These are phyloP conservation scores for Cenococcum geophilum DNA, from an alignment of 495 filamentous ascomycete genomes.

Conservation along the genomic window DNA sequence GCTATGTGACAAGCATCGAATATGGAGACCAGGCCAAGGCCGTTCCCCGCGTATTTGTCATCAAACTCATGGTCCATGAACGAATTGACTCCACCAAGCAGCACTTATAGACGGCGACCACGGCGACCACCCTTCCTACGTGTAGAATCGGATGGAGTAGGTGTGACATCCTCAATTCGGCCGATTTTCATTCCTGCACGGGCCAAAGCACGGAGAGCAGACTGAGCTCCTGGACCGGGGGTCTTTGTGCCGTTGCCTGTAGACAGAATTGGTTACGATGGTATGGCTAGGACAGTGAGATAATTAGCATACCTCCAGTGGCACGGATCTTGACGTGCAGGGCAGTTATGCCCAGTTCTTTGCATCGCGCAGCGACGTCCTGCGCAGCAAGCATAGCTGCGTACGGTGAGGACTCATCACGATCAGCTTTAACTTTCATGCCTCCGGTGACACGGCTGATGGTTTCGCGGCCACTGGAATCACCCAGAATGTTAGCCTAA, in stretches of 20 bases:
- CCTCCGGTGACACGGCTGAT: slow-evolving; percentile 98
- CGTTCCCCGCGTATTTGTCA: slow-evolving; percentile 12
- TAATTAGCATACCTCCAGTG: slow-evolving; percentile 69
- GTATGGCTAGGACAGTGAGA: neutral
- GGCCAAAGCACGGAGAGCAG: slow-evolving; percentile 94
- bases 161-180: slow-evolving; percentile 98
- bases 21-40: slow-evolving; percentile 11
- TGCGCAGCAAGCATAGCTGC: slow-evolving; percentile 99
- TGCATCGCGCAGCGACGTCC: slow-evolving; percentile 90
- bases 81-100: neutral
- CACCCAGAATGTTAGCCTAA: slow-evolving; percentile 49
- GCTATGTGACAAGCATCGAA: slow-evolving; percentile 4
- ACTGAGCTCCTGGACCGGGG: slow-evolving; percentile 96
- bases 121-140: slow-evolving; percentile 99
- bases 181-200: slow-evolving; percentile 99
- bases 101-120: slow-evolving; percentile 94
- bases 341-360: slow-evolving; percentile 98
- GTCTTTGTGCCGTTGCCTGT: slow-evolving; percentile 98
- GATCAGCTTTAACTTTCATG: slow-evolving; percentile 99
- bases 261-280: neutral
- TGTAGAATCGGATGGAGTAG: slow-evolving; percentile 96
- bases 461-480: slow-evolving; percentile 81
- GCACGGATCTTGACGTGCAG: slow-evolving; percentile 99
- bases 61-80: neutral
- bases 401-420: slow-evolving; percentile 99